Conservation (phyloP, 2,329 filamentous ascomycete genomes). For the Chalaropsis ovoidea region DNA sequence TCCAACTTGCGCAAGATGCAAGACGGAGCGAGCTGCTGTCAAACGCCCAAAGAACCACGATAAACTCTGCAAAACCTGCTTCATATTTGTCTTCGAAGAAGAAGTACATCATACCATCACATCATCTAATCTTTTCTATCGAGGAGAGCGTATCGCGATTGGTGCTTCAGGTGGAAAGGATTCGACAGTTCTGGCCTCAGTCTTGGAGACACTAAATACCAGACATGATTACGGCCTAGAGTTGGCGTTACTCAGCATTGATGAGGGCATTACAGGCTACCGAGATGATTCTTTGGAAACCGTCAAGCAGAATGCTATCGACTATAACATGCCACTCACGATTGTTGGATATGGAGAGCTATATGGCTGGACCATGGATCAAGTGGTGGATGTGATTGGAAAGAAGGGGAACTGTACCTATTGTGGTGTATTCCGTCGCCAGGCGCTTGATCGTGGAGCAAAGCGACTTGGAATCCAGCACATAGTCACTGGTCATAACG, state of each 20-base stretch:
- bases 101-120: conserved; percentile 91
- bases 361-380: conserved; percentile 99
- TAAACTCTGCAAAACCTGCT: conserved; percentile 84
- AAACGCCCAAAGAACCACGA: conserved; percentile 90
- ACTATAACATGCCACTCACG: conserved; percentile 84
- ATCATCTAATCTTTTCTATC: conserved; percentile 66
- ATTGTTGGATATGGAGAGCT: conserved; percentile 89
- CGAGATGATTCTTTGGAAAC: conserved; percentile 93
- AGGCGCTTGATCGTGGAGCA: conserved; percentile 86
- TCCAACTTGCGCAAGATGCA: conserved; percentile 63
- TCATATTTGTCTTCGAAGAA: conserved; percentile 76
- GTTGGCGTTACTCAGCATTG: conserved; percentile 78
- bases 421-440: conserved; percentile 88
- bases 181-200: conserved; percentile 87
- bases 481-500: conserved; percentile 95
- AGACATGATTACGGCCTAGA: conserved; percentile 78
- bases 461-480: conserved; percentile 79
- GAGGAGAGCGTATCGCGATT: conserved; percentile 81
- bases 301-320: conserved; percentile 81
- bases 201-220: conserved; percentile 89
- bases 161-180: conserved; percentile 96
- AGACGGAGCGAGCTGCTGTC: conserved; percentile 69
- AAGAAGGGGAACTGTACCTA: conserved; percentile 99
- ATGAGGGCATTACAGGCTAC: conserved; percentile 96
- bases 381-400: conserved; percentile 89